phyloP scores from a whole-genome alignment of 305 asterid genomes.

The Ilex paraguariensis region DNA sequence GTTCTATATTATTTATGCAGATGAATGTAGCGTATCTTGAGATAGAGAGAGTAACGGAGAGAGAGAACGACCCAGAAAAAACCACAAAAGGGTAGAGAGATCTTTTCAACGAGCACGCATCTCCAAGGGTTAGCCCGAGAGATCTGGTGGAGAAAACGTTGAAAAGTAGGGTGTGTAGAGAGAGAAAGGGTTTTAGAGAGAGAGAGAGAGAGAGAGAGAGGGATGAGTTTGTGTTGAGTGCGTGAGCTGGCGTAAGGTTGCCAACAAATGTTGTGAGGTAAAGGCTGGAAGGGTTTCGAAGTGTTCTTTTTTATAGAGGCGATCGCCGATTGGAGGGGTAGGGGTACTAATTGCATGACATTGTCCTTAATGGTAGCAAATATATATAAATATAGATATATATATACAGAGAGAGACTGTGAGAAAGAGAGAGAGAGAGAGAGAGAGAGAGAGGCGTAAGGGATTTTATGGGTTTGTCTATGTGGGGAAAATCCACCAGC shows the following conservation, averaged over 20 bases:
- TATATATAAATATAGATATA: too few relatives aligned
- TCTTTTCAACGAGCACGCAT: constrained; percentile 17
- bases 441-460: background rate
- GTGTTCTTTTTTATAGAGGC: constrained; percentile 13
- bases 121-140: constrained; percentile 20
- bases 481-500: constrained; percentile 11
- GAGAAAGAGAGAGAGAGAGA: too few relatives aligned
- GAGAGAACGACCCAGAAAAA: constrained; percentile 2
- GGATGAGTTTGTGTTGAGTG: too few relatives aligned
- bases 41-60: constrained; percentile 1
- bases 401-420: too few relatives aligned
- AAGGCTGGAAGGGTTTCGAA: too few relatives aligned
- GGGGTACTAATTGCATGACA: too few relatives aligned
- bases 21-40: background rate
- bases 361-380: too few relatives aligned
- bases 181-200: background rate
- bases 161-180: constrained; percentile 5
- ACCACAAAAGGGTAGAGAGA: constrained; percentile 8
- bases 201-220: background rate
- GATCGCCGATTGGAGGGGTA: too few relatives aligned
- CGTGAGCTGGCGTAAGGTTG: constrained; percentile 9
- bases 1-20: too few relatives aligned
- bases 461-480: background rate
- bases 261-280: too few relatives aligned
- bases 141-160: constrained; percentile 27